Percentiles rank a stretch among this genome's conserved stretches.
These are phyloP conservation scores for Colletotrichum chrysophilum DNA, from an alignment of 2,329 filamentous ascomycete species.

Conservation along the genomic window DNA sequence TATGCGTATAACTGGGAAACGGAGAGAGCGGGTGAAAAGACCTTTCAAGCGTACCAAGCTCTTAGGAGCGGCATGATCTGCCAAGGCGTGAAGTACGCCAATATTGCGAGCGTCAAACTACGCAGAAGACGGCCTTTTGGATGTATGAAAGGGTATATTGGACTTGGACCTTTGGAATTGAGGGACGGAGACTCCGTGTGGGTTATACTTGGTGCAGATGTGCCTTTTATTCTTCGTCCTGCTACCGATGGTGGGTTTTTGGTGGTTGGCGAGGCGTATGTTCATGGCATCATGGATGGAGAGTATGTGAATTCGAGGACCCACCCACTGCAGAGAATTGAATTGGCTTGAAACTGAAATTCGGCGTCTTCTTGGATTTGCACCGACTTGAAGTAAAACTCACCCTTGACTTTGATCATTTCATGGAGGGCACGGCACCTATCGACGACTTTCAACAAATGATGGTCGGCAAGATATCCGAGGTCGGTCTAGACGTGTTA, in stretches of 20 bases:
- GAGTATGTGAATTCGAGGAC: too few species aligned
- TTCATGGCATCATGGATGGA: background rate
- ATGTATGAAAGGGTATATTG: background rate
- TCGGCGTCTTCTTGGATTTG: too few species aligned
- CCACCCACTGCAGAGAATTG: too few species aligned
- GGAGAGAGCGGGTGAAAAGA: background rate
- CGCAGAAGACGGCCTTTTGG: background rate
- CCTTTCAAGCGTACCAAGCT: background rate
- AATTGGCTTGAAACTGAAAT: too few species aligned
- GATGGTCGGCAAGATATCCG: too few species aligned
- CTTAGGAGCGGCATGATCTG: background rate
- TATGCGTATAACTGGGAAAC: background rate
- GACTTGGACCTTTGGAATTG: background rate
- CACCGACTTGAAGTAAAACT: too few species aligned
- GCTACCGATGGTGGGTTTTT: background rate
- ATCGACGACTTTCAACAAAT: too few species aligned
- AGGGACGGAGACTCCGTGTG: background rate
- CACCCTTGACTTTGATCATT: too few species aligned
- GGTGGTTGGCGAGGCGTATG: background rate
- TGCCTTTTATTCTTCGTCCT: background rate
- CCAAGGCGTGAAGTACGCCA: background rate
- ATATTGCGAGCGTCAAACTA: background rate
- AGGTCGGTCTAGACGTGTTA: too few species aligned
- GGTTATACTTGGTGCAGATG: background rate
- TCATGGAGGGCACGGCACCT: too few species aligned